Evolutionary conservation across 768 basidiomycete species (phyloP), one percentile per base, ranked within the genome.

Genomic region (Kwoniella dejecticola): DNA sequence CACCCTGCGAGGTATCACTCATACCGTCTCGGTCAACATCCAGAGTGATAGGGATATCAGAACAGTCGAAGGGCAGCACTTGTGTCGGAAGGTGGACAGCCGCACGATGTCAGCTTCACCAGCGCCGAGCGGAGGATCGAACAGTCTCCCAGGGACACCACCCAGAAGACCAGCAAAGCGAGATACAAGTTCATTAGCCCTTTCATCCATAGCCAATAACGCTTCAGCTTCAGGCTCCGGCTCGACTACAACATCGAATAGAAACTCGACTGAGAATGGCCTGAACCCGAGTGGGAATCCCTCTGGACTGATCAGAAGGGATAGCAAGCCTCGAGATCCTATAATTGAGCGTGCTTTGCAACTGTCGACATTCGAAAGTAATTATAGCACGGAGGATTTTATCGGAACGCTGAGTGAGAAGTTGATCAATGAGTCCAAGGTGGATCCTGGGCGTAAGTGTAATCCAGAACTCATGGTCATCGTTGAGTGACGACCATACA

Each of bases 331-430:
- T 46, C 57, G 57, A 7, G 87, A 88, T 68, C 82, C 84, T 24
- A 78, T 81, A 44, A 81, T 83, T 12, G 75, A 82, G 50, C 74
- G 80, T 38, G 81, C 80, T 8, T 71, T 83, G 15, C 77, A 78
- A 30, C 67, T 82, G 30, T 76, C 77, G 23, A 77, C 79, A 1
- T 83, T 83, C 62, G 81, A 83, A 75, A 54, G 46, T 33, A 62
- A 68, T 23, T 75, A 75, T 79, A 89, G 93, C 75, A 86, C 91
- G 63, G 89, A 91, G 67, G 91, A 94, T 59, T 93, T 95, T 69
- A 85, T 97, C 50, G 86, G 87, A 21, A 84, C 85, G 5, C 83
- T 92, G 53, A 92, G 90, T 21, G 94, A 96, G 82, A 91, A 85
- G 77, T 83, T 93, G 53, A 95, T 96, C 63, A 79, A 86, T 8